Percentiles rank a stretch among this genome's conserved stretches.
These are phyloP conservation scores for Helotiales sp. DNA, from an alignment of 2,329 filamentous ascomycete species.

Conservation along the genomic window DNA sequence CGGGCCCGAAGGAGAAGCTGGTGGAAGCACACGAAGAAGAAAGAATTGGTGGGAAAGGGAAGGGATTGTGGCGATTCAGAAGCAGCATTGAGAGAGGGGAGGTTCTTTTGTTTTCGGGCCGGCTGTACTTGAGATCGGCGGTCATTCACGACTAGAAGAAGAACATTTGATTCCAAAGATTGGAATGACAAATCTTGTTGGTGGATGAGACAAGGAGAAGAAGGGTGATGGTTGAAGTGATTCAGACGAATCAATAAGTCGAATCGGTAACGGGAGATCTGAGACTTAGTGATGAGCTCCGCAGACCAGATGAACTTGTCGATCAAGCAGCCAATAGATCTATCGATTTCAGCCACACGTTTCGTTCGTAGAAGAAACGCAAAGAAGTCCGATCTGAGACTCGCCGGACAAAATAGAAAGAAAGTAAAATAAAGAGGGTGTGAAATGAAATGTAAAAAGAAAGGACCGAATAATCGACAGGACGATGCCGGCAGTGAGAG, in stretches of 20 bases:
- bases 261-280: not conserved
- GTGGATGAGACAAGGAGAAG: not conserved
- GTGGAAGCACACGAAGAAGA: no score
- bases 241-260: not conserved
- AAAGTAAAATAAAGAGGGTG: not conserved
- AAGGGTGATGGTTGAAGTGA: not conserved
- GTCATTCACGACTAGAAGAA: not conserved
- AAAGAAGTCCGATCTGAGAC: not conserved
- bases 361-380: not conserved
- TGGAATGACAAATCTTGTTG: slow-evolving; percentile 4
- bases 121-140: not conserved
- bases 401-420: not conserved
- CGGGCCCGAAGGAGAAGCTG: not conserved
- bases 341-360: not conserved
- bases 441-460: not conserved
- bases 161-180: no score
- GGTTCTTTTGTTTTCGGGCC: not conserved
- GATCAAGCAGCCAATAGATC: not conserved
- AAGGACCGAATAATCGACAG: not conserved
- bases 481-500: slow-evolving; percentile 4
- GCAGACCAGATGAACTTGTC: not conserved
- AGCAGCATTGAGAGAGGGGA: not conserved
- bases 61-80: not conserved
- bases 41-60: not conserved
- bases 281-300: not conserved